Evolutionary conservation across 257 asterid genomes (phyloP).

Genomic region (Penstemon newberryi): DNA sequence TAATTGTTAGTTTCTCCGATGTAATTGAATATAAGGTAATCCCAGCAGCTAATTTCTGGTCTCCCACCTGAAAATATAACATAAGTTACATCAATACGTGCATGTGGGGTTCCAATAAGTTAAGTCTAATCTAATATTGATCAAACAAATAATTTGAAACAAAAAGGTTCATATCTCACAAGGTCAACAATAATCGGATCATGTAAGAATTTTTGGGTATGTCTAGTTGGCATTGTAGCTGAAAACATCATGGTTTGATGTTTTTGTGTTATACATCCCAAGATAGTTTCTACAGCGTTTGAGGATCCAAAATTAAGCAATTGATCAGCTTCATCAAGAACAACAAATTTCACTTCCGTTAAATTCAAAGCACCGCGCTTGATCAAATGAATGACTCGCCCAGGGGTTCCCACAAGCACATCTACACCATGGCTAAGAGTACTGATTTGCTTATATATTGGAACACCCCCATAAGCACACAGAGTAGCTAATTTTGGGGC

Average conservation of each 20-base stretch:
- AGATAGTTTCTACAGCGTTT: conserved; percentile 84
- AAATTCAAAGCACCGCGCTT: conserved; percentile 80
- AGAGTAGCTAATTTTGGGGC: conserved; percentile 73
- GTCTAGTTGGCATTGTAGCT: conserved; percentile 92
- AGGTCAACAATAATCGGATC: conserved; percentile 84
- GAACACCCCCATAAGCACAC: conserved; percentile 92
- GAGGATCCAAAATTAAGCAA: conserved; percentile 99
- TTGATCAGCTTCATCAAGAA: conserved; percentile 98
- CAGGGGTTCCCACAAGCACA: conserved; percentile 92
- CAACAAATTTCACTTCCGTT: conserved; percentile 71
- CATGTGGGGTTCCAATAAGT: conserved; percentile 17
- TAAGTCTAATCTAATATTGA: not conserved
- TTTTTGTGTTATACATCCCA: conserved; percentile 68
- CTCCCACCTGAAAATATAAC: conserved; percentile 74
- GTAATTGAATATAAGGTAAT: conserved; percentile 65
- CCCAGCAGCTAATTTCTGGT: conserved; percentile 91
- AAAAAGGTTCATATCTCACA: conserved; percentile 46
- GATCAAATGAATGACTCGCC: conserved; percentile 85
- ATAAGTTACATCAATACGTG: conserved; percentile 23
- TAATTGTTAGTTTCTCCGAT: conserved; percentile 68
- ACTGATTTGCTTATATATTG: conserved; percentile 77
- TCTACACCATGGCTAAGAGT: conserved; percentile 84
- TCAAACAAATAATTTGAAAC: not conserved
- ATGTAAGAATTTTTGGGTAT: conserved; percentile 77
- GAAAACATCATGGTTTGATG: conserved; percentile 99